These are phyloP conservation scores for Kwoniella mangroviensis DNA, from an alignment of 768 basidiomycete species.

Conservation along the genomic window DNA sequence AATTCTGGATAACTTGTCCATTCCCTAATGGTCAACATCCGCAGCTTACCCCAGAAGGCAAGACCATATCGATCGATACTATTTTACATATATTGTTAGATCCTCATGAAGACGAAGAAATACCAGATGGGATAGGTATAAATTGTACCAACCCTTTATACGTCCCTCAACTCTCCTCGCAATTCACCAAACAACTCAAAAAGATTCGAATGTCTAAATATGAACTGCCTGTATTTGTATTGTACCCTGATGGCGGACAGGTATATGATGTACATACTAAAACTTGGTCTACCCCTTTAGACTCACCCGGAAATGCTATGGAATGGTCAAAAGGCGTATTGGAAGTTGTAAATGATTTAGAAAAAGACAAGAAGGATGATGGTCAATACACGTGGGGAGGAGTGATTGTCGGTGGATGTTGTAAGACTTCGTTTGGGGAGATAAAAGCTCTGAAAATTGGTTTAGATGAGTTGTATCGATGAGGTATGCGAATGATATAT, in stretches of 20 bases:
- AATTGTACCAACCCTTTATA: slow-evolving; percentile 70
- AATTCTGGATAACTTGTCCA: slow-evolving; percentile 77
- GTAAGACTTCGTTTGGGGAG: slow-evolving; percentile 66
- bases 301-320: not conserved
- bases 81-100: slow-evolving; percentile 23
- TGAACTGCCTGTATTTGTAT: slow-evolving; percentile 59
- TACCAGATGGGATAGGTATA: slow-evolving; percentile 69
- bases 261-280: slow-evolving; percentile 63
- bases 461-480: slow-evolving; percentile 21
- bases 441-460: slow-evolving; percentile 58
- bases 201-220: not conserved
- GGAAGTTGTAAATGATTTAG: not conserved
- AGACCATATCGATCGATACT: slow-evolving; percentile 11
- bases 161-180: slow-evolving; percentile 60
- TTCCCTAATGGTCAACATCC: slow-evolving; percentile 60
- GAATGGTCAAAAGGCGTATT: slow-evolving; percentile 13
- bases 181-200: slow-evolving; percentile 55
- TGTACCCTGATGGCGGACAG: slow-evolving; percentile 75
- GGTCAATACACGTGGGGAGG: slow-evolving; percentile 61
- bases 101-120: slow-evolving; percentile 23
- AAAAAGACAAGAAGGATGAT: slow-evolving; percentile 53
- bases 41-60: slow-evolving; percentile 6
- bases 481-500: too few species aligned
- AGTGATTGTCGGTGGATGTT: slow-evolving; percentile 72
- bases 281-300: slow-evolving; percentile 59